A percentile compares a stretch with the other conserved stretches of the same genome.
phyloP scores from a whole-genome alignment of 2,329 filamentous ascomycete genomes.

The Cercospora zeina region DNA sequence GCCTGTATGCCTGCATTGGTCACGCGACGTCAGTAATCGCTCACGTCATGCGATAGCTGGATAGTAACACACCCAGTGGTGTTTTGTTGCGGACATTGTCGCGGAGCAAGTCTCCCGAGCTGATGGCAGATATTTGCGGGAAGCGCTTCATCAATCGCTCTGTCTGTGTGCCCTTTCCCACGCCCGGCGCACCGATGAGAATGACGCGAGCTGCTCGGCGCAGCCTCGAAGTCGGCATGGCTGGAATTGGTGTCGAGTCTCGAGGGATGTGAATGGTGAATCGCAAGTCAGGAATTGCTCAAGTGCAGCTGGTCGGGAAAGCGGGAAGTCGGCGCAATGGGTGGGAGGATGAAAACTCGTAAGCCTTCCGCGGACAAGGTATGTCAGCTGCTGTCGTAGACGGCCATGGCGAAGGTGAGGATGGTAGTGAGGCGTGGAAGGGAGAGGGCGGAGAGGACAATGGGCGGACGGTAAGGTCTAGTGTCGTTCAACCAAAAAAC shows the following conservation, averaged over 20 bases:
- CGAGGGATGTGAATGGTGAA: neutral
- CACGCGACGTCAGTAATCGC: slow-evolving; percentile 21
- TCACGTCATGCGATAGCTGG: neutral
- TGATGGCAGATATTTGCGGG: slow-evolving; percentile 85
- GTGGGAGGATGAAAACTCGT: slow-evolving; percentile 22
- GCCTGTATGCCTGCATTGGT: slow-evolving; percentile 75
- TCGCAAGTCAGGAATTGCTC: neutral
- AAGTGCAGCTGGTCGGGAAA: neutral
- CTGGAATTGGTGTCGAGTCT: slow-evolving; percentile 5
- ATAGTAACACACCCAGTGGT: slow-evolving; percentile 66
- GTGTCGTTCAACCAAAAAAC: slow-evolving; percentile 13
- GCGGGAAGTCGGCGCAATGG: slow-evolving; percentile 10
- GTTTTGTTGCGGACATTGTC: slow-evolving; percentile 90
- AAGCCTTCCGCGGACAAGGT: slow-evolving; percentile 12
- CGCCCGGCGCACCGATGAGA: slow-evolving; percentile 91
- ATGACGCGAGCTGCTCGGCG: slow-evolving; percentile 80
- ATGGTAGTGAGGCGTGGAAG: slow-evolving; percentile 1
- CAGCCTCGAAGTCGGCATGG: slow-evolving; percentile 46
- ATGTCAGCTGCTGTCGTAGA: slow-evolving; percentile 35
- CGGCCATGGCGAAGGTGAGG: slow-evolving; percentile 23
- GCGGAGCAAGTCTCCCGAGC: slow-evolving; percentile 87
- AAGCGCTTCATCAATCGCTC: slow-evolving; percentile 84
- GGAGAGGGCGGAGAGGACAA: neutral
- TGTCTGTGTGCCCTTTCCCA: slow-evolving; percentile 92
- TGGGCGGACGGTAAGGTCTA: neutral